A percentile compares a stretch with the other conserved stretches of the same genome.
These are phyloP conservation scores for Aureobasidium melanogenum DNA, from an alignment of 2,329 filamentous ascomycete species.

Conservation along the genomic window DNA sequence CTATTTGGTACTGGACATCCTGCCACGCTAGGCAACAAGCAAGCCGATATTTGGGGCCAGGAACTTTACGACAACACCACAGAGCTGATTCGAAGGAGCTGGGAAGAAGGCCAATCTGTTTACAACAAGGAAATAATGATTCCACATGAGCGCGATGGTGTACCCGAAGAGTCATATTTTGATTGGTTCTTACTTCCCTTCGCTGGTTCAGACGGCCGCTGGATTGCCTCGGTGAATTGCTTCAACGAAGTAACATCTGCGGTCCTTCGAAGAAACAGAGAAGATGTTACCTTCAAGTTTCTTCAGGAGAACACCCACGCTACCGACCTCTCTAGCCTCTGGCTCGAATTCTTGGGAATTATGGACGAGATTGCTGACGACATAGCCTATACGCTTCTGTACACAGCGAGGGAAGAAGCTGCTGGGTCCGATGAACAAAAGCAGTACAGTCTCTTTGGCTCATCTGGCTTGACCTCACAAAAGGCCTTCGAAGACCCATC, in stretches of 20 bases:
- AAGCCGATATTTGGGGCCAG: not conserved
- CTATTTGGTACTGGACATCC: not conserved
- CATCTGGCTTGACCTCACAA: not conserved
- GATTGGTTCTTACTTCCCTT: slow-evolving; percentile 3
- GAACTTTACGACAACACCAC: not conserved
- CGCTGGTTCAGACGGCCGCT: not conserved
- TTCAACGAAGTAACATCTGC: slow-evolving; percentile 1
- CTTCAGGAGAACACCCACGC: not conserved
- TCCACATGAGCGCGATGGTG: not conserved
- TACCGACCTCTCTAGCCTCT: slow-evolving; percentile 8
- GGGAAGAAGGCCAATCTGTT: not conserved
- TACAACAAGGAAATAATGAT: not conserved
- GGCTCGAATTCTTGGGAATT: slow-evolving; percentile 10
- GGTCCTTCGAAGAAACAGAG: not conserved
- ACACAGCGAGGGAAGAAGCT: slow-evolving; percentile 4
- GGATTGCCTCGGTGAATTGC: not conserved
- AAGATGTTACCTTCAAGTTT: not conserved
- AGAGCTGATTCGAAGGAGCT: not conserved
- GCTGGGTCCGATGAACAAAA: not conserved
- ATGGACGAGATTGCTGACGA: slow-evolving; percentile 10
- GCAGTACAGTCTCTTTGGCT: not conserved
- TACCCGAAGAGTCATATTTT: not conserved
- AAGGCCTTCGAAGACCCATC: not conserved
- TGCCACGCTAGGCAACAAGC: not conserved
- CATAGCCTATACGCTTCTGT: slow-evolving; percentile 11